Evolutionary conservation across 345 rosid genomes (phyloP), one percentile per base, ranked within the genome.

Genomic region (Ricinus communis): DNA sequence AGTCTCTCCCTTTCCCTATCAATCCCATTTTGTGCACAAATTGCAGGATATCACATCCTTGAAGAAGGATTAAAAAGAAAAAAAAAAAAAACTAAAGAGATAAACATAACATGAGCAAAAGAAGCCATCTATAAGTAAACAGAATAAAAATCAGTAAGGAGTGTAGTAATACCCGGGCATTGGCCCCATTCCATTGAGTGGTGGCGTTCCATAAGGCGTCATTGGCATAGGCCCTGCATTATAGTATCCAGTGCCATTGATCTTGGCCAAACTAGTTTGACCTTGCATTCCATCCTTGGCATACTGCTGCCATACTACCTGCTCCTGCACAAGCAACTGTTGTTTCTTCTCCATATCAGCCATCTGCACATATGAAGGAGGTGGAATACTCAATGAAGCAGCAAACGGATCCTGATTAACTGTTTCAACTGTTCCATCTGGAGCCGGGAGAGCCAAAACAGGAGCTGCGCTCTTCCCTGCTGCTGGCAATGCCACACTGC

Each of bases 231-330:
- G 80, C 78, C 80, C 75, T 8, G 78, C 60, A 45, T 62, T 53
- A 61, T 82, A 84, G 79, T 77, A 79, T 40, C 87, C 83, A 6
- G 70, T 49, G 13, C 82, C 79, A 45, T 74, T 78, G 24, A 84
- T 71, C 82, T 80, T 88, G 79, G 80, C 59, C 82, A 90, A 80
- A 66, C 84, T 79, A 19, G 80, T 51, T 78, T 87, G 91, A 67
- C 91, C 97, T 73, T 87, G 90, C 97, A 86, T 94, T 18, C 98
- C 98, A 25, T 86, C 87, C 51, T 71, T 82, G 2, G 82, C 79
- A 69, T 86, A 88, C 54, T 88, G 89, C 49, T 85, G 83, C 96
- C 93, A 90, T 77, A 85, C 80, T 73, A 77, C 52, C 70, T 86
- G 93, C 77, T 90, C 96, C 72, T 85, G 91, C 79, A 80, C 81